phyloP scores from a whole-genome alignment of 306 rosid genomes.

The Vigna unguiculata region DNA sequence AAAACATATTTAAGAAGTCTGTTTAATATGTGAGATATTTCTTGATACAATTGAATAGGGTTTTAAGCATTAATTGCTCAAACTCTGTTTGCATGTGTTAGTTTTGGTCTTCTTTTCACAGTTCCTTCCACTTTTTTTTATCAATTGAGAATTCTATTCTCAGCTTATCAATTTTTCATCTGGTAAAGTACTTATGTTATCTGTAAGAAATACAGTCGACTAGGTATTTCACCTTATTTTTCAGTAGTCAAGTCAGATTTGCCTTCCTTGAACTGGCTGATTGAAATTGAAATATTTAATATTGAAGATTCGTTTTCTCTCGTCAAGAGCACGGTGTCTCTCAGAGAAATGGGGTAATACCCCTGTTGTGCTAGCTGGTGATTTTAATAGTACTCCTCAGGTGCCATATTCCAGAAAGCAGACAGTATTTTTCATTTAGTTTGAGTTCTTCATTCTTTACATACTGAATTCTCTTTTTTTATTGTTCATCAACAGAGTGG shows the following conservation, averaged over 20 bases:
- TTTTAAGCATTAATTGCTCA: not conserved
- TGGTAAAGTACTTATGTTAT: not conserved
- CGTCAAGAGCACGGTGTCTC: constrained; percentile 70
- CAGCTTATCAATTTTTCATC: constrained; percentile 31
- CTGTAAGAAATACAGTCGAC: constrained; percentile 15
- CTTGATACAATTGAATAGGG: constrained; percentile 1
- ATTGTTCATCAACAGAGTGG: constrained; percentile 74
- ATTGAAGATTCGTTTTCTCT: constrained; percentile 74
- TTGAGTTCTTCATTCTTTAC: constrained; percentile 22
- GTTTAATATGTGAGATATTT: not conserved
- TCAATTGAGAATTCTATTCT: not conserved
- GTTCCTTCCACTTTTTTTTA: not conserved
- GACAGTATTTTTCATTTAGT: constrained; percentile 33
- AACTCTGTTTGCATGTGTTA: constrained; percentile 19
- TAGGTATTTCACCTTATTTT: constrained; percentile 19
- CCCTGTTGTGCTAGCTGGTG: constrained; percentile 86
- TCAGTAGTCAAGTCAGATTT: constrained; percentile 4
- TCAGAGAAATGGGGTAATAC: constrained; percentile 82
- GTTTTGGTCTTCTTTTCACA: not conserved
- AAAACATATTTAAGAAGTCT: constrained; percentile 21
- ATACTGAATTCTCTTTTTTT: constrained; percentile 26
- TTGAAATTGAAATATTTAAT: constrained; percentile 42
- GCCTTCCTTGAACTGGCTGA: constrained; percentile 16
- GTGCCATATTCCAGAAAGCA: constrained; percentile 50
- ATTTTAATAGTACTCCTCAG: constrained; percentile 88